Evolutionary conservation across 129 eudicot genomes (phyloP).

Genomic region (Arctium lappa): DNA sequence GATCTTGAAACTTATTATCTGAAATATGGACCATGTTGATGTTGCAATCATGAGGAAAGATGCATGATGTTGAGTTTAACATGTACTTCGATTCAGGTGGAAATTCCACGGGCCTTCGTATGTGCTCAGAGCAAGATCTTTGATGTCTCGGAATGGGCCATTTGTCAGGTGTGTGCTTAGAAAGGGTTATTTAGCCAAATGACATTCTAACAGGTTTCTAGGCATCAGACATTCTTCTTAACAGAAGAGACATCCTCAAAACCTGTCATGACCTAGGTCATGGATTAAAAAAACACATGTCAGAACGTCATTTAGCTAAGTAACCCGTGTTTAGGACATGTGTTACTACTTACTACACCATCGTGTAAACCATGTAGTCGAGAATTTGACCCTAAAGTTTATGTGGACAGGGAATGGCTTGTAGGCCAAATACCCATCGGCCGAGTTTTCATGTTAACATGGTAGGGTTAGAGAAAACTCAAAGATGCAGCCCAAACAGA

Average conservation of each 20-base stretch:
- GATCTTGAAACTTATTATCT: neutral
- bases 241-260: neutral
- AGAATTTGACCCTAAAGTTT: neutral
- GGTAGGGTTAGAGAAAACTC: conserved; percentile 83
- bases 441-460: conserved; percentile 97
- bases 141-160: conserved; percentile 99
- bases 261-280: neutral
- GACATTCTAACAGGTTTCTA: neutral
- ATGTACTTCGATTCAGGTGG: conserved; percentile 45
- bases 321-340: neutral
- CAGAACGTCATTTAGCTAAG: neutral
- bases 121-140: conserved; percentile 96
- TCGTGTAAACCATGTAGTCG: neutral
- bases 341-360: too few relatives aligned
- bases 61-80: neutral
- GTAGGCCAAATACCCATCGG: conserved; percentile 95
- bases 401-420: conserved; percentile 82
- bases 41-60: neutral
- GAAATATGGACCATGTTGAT: neutral
- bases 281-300: too few relatives aligned
- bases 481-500: conserved; percentile 61
- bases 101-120: conserved; percentile 93
- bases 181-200: neutral
- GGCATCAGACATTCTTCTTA: too few relatives aligned
- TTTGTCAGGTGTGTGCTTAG: conserved; percentile 72